Evolutionary conservation across 2,329 filamentous ascomycete species (phyloP).

Genomic region (Aspergillus terreus): DNA sequence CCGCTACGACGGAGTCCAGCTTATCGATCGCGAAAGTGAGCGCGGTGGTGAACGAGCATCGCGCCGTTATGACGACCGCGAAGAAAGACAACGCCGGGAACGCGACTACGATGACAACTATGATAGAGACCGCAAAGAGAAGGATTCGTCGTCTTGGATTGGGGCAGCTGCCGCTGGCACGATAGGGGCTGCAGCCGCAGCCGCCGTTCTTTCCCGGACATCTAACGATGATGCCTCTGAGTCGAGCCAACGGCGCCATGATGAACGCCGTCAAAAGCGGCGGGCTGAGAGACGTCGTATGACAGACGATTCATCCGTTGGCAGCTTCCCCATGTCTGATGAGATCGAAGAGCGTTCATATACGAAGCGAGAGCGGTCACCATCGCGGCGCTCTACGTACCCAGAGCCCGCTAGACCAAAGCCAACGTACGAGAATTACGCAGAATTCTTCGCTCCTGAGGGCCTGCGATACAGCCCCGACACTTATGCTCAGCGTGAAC

Average conservation of each 20-base stretch:
- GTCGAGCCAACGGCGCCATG: conserved; percentile 31
- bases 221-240: conserved; percentile 27
- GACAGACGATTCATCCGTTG: conserved; percentile 19
- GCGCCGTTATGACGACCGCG: conserved; percentile 20
- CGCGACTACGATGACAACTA: conserved; percentile 9
- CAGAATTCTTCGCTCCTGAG: conserved; percentile 40
- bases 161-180: conserved; percentile 48
- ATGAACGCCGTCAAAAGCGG: conserved; percentile 35
- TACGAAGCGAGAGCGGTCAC: conserved; percentile 16
- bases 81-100: conserved; percentile 16
- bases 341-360: conserved; percentile 16
- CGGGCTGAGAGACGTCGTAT: conserved; percentile 37
- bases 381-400: conserved; percentile 21
- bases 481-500: conserved; percentile 25
- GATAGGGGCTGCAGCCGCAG: conserved; percentile 46
- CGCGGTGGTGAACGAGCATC: conserved; percentile 14
- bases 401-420: conserved; percentile 20
- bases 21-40: conserved; percentile 28
- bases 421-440: conserved; percentile 41
- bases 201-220: conserved; percentile 36
- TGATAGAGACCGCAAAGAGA: conserved; percentile 24
- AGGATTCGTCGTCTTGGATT: conserved; percentile 27
- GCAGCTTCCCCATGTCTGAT: conserved; percentile 21
- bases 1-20: conserved; percentile 20
- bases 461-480: conserved; percentile 39